A percentile compares a stretch with the other conserved stretches of the same genome.
Evolutionary conservation across 2,329 filamentous ascomycete genomes (phyloP).

Genomic region (Colletotrichum endophyticum): DNA sequence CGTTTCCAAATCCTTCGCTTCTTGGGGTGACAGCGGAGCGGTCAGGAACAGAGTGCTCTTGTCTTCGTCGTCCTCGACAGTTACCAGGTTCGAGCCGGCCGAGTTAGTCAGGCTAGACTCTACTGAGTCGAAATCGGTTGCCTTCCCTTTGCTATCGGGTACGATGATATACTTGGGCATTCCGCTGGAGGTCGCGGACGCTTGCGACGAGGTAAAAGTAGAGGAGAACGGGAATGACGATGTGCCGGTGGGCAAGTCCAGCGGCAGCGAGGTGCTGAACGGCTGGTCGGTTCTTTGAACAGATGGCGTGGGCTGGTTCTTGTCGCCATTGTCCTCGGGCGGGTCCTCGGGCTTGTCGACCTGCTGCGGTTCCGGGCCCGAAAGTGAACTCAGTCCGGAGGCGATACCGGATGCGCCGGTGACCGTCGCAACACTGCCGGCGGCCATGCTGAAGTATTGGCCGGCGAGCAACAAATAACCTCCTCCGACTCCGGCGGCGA

Average conservation of each 20-base stretch:
- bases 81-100: background rate
- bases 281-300: background rate
- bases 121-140: background rate
- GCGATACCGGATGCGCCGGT: background rate
- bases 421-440: background rate
- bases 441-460: background rate
- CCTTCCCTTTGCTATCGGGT: background rate
- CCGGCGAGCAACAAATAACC: background rate
- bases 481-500: background rate
- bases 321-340: background rate
- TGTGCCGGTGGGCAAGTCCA: background rate
- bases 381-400: background rate
- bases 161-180: background rate
- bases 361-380: background rate
- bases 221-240: background rate
- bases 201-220: background rate
- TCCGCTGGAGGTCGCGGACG: background rate
- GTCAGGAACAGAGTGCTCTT: background rate
- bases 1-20: background rate
- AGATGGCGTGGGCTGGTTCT: background rate
- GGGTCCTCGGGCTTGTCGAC: background rate
- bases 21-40: background rate
- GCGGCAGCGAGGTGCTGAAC: background rate
- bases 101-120: background rate
- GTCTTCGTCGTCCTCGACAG: background rate